Evolutionary conservation across 2,329 filamentous ascomycete species (phyloP).

Genomic region (Beauveria australis): DNA sequence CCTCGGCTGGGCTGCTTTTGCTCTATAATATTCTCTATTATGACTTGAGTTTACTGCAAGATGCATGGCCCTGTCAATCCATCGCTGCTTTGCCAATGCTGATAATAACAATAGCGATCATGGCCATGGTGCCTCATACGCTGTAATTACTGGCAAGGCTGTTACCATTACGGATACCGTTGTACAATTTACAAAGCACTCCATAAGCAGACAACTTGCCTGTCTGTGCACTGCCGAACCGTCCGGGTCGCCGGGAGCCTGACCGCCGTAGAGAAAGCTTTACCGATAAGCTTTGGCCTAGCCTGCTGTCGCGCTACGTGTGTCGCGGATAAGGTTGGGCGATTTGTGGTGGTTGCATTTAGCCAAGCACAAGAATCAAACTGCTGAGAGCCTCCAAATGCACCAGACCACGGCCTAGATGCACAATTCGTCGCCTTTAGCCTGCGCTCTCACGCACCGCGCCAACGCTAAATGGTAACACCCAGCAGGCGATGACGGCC

Average conservation of each 20-base stretch:
- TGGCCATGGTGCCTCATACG: no score
- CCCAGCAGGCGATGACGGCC: neutral
- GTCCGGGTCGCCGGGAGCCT: neutral
- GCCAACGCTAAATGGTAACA: neutral
- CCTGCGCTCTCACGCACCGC: neutral
- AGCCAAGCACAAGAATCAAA: no score
- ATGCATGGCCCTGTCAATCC: neutral
- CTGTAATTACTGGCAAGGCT: neutral
- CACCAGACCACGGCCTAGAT: neutral
- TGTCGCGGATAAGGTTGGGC: neutral
- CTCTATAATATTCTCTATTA: neutral
- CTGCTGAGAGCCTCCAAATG: neutral
- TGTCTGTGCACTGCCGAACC: conserved; percentile 3
- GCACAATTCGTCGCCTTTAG: neutral
- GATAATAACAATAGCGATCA: no score
- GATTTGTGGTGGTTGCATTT: no score
- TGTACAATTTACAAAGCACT: no score
- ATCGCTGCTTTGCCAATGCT: neutral
- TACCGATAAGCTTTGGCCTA: conserved; percentile 4
- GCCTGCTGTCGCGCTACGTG: neutral
- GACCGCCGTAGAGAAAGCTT: neutral
- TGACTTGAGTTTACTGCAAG: neutral
- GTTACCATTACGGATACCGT: no score
- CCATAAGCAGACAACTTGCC: neutral
- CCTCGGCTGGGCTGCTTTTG: neutral